Evolutionary conservation across 371 early-diverging fungal genomes (phyloP), one percentile per base, ranked within the genome.

Genomic region (Funneliformis caledonium): DNA sequence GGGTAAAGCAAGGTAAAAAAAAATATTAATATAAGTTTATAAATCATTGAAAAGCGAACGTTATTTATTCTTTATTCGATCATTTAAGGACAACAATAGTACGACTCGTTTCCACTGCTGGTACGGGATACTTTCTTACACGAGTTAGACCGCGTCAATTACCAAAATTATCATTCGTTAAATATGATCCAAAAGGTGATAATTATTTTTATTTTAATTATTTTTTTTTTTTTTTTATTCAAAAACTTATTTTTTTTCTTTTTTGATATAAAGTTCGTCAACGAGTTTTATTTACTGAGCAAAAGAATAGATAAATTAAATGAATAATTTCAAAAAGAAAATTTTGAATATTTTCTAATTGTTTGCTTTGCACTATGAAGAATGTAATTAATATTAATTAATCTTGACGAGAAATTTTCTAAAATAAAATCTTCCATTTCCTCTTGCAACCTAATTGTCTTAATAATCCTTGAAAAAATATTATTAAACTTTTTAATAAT

Each of bases 91-190:
- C 90, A 68, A 92, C 94, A 76, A 88, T 95, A 78, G 95, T 95
- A 64, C 92, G 92, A 83, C 83, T 95, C 83, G 86, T 94, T 82
- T 93, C 94, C 61, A 88, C 93, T 22, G 96, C 95, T 52, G 92
- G 93, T 72, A 95, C 96, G 7, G 96, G 96, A 33, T 95, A 86
- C 86, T 94, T 93, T 81, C 94, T 95, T 82, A 90, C 93, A 33
- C 93, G 92, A 82, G 87, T 88, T 74, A 89, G 96, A 59, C 94
- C 94, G 73, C 89, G 95, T 84, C 88, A 90, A 64, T 88, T 90
- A 16, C 89, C 94, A 48, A 93, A 93, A 83, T 84, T 95, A 68
- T 92, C 94, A 42, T 88, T 92, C 88, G 92, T 94, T 91, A 95
- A 95, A 87, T 93, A 89, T 80, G 96, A 95, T 86, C 96, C 96